These are phyloP conservation scores for Lolium multiflorum DNA, from an alignment of 176 grass and related monocot genomes.

Conservation along the genomic window DNA sequence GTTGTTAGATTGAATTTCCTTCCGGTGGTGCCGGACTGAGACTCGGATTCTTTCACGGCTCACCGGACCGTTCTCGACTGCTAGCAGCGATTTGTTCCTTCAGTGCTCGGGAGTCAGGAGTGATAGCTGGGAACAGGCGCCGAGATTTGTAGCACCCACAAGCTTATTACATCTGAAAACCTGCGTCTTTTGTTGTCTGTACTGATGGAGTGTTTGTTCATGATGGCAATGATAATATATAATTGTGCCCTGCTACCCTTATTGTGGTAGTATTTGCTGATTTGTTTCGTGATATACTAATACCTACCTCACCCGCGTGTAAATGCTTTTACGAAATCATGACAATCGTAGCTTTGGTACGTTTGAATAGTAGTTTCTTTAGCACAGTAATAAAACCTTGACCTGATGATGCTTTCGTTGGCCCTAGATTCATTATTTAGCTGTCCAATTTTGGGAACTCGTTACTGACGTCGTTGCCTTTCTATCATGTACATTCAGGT, in stretches of 20 bases:
- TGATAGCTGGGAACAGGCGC: background rate
- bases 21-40: background rate
- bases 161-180: background rate
- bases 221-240: background rate
- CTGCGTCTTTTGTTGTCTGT: background rate
- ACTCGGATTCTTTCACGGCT: background rate
- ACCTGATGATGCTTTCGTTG: background rate
- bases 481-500: slow-evolving; percentile 26
- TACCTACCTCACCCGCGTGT: background rate
- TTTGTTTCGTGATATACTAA: background rate
- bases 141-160: background rate
- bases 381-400: background rate
- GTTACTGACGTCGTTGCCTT: slow-evolving; percentile 22
- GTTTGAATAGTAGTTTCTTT: slow-evolving; percentile 8
- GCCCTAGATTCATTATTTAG: background rate
- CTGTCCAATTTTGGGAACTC: slow-evolving; percentile 10
- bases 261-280: background rate
- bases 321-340: background rate
- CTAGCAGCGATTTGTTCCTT: background rate
- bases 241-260: background rate
- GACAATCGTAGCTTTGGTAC: background rate
- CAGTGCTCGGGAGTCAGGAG: background rate
- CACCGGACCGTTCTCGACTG: background rate
- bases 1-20: background rate
- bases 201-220: background rate